Conservation (phyloP, 2,329 filamentous ascomycete species). For the Aspergillus carbonarius region DNA sequence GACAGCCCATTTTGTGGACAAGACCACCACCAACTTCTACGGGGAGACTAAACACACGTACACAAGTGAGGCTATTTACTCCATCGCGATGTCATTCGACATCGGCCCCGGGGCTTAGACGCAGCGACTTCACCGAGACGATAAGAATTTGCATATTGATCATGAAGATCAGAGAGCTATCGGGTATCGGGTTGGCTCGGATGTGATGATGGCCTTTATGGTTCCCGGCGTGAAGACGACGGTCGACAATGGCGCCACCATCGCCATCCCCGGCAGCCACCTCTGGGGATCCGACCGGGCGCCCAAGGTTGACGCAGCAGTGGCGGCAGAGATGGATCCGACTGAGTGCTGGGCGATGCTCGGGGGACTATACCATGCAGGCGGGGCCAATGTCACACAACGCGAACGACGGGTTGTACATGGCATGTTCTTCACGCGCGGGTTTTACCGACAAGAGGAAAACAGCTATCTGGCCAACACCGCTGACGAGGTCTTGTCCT, state of each 20-base stretch:
- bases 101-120: slow-evolving; percentile 14
- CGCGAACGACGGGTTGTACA: slow-evolving; percentile 9
- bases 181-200: slow-evolving; percentile 11
- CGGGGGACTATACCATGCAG: slow-evolving; percentile 13
- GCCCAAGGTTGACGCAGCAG: slow-evolving; percentile 2
- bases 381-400: slow-evolving; percentile 8
- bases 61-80: slow-evolving; percentile 25
- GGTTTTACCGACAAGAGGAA: slow-evolving; percentile 14
- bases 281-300: slow-evolving; percentile 10
- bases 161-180: slow-evolving; percentile 10
- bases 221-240: slow-evolving; percentile 12
- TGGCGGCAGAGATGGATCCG: slow-evolving; percentile 10
- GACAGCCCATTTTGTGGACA: slow-evolving; percentile 23
- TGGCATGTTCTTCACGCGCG: slow-evolving; percentile 14
- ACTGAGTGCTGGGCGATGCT: slow-evolving; percentile 14
- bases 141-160: slow-evolving; percentile 16
- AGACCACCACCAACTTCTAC: slow-evolving; percentile 29
- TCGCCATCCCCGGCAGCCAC: slow-evolving; percentile 11
- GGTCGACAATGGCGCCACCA: slow-evolving; percentile 11
- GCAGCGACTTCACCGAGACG: slow-evolving; percentile 15
- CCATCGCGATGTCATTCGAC: slow-evolving; percentile 23
- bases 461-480: slow-evolving; percentile 13
- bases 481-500: slow-evolving; percentile 8
- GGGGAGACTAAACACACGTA: slow-evolving; percentile 28
- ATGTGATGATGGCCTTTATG: slow-evolving; percentile 13